These are phyloP conservation scores for Chrysosporium keratinophilum DNA, from an alignment of 2,329 filamentous ascomycete species.

Conservation along the genomic window DNA sequence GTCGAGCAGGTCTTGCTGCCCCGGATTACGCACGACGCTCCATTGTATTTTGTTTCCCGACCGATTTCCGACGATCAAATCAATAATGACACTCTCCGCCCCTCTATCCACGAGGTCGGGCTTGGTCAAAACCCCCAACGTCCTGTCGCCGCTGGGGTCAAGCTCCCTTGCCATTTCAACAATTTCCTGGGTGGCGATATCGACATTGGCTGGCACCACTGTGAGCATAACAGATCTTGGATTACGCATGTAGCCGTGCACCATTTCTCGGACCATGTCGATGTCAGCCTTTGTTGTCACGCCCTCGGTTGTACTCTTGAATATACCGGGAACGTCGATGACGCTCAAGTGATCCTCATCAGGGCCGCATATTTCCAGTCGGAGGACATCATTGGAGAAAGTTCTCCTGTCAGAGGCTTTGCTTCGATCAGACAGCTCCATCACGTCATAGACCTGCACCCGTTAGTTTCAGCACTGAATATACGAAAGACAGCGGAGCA, in stretches of 20 bases:
- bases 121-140: neutral
- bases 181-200: conserved; percentile 50
- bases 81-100: conserved; percentile 17
- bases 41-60: conserved; percentile 26
- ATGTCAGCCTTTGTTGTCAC: conserved; percentile 15
- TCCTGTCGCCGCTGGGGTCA: conserved; percentile 14
- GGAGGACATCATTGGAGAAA: conserved; percentile 17
- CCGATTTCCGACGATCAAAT: conserved; percentile 22
- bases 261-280: conserved; percentile 13
- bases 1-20: conserved; percentile 22
- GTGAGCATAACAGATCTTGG: conserved; percentile 49
- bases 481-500: neutral
- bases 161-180: conserved; percentile 27
- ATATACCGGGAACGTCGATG: conserved; percentile 14
- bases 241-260: conserved; percentile 44
- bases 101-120: neutral
- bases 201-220: conserved; percentile 41
- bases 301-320: neutral
- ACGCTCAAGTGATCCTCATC: conserved; percentile 11
- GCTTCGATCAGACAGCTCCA: conserved; percentile 20
- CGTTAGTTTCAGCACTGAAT: neutral
- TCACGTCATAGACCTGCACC: conserved; percentile 20
- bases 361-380: conserved; percentile 9
- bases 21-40: conserved; percentile 26
- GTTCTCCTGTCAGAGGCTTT: no score